Evolutionary conservation across 1,284 basidiomycete species (phyloP).

Genomic region (Malassezia sympodialis): DNA sequence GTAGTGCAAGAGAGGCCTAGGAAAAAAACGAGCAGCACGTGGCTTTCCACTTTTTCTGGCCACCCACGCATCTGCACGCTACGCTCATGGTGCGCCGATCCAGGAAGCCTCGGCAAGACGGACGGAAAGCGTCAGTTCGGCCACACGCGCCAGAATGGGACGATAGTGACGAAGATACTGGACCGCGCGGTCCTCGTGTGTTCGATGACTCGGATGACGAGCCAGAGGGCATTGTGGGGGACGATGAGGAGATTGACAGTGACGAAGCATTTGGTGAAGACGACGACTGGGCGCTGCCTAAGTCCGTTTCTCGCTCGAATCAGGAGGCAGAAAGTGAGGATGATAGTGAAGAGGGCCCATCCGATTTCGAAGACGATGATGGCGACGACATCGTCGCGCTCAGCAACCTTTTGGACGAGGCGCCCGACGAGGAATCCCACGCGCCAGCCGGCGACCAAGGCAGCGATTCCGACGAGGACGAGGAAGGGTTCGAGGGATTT

Average conservation of each 20-base stretch:
- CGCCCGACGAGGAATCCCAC: slow-evolving; percentile 11
- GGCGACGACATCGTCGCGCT: slow-evolving; percentile 39
- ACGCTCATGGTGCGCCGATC: not conserved
- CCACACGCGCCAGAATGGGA: not conserved
- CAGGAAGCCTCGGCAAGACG: not conserved
- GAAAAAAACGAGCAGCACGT: slow-evolving; percentile 2
- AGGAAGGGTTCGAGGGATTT: slow-evolving; percentile 7
- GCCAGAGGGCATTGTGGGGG: slow-evolving; percentile 24
- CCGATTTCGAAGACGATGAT: slow-evolving; percentile 27
- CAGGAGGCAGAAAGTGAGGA: slow-evolving; percentile 8
- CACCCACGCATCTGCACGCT: not conserved
- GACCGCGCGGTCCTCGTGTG: slow-evolving; percentile 25
- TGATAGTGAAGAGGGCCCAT: slow-evolving; percentile 16
- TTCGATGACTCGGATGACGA: slow-evolving; percentile 33
- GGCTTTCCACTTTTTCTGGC: not conserved
- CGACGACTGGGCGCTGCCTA: slow-evolving; percentile 27
- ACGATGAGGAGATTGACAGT: slow-evolving; percentile 45
- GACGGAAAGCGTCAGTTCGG: not conserved
- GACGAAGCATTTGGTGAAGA: slow-evolving; percentile 45
- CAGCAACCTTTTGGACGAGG: slow-evolving; percentile 36
- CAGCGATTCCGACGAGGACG: slow-evolving; percentile 15
- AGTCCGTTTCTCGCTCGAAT: slow-evolving; percentile 1
- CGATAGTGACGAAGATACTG: not conserved
- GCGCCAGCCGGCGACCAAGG: slow-evolving; percentile 15
- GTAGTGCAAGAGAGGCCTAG: not conserved